Evolutionary conservation across 306 rosid genomes (phyloP).

Genomic region (Lathyrus oleraceus): DNA sequence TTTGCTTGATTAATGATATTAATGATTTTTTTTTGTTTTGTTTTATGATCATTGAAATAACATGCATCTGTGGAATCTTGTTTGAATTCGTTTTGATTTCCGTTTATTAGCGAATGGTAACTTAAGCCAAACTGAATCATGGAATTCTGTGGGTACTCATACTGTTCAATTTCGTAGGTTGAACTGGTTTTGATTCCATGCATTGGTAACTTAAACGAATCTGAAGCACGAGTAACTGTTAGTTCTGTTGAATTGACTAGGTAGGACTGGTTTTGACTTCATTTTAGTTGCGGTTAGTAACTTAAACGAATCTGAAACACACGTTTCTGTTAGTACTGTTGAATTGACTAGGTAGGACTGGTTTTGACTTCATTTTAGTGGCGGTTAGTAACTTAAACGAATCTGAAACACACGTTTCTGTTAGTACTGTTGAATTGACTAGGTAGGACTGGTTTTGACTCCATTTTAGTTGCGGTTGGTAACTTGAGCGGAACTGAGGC

Average conservation of each 20-base stretch:
- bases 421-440: conserved; percentile 18
- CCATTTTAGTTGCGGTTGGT: background rate
- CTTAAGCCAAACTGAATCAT: conserved; percentile 1
- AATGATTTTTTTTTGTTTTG: background rate
- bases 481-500: conserved; percentile 4
- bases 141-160: background rate
- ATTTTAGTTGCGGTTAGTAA: background rate
- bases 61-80: conserved; percentile 26
- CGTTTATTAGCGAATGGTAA: background rate
- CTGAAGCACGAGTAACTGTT: conserved; percentile 19
- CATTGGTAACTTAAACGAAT: background rate
- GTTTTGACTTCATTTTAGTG: conserved; percentile 1
- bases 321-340: conserved; percentile 28
- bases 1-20: background rate
- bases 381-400: background rate
- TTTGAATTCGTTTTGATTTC: conserved; percentile 12
- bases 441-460: conserved; percentile 11
- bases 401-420: conserved; percentile 23
- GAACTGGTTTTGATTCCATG: background rate
- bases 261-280: conserved; percentile 11
- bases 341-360: background rate
- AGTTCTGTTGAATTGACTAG: conserved; percentile 14
- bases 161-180: background rate
- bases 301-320: conserved; percentile 13
- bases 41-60: background rate